Percentiles rank a stretch among this genome's conserved stretches.
Conservation (phyloP, 164 flowering plant species). For the Cinnamomum chago region DNA sequence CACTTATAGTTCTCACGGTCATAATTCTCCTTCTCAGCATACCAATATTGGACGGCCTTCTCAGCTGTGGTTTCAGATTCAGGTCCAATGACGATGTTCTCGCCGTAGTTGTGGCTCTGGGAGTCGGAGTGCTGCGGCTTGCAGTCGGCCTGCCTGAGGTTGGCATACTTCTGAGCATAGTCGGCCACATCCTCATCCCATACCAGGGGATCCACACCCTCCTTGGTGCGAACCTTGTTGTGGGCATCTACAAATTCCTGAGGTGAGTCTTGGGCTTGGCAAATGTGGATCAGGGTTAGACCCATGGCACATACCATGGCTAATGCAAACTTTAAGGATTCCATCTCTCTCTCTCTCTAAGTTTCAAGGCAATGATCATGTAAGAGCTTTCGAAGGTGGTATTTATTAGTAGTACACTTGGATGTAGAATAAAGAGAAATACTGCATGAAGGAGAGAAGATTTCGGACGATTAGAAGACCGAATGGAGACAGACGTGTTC, state of each 20-base stretch:
- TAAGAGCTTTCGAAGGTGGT: too few species aligned
- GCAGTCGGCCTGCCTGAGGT: conserved; percentile 20
- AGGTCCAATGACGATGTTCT: conserved; percentile 14
- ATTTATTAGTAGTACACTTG: too few species aligned
- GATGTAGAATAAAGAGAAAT: too few species aligned
- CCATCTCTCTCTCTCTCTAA: too few species aligned
- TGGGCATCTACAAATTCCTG: conserved; percentile 35
- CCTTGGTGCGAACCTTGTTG: conserved; percentile 30
- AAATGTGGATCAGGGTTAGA: not conserved
- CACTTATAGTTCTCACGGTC: conserved; percentile 25
- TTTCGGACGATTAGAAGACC: too few species aligned
- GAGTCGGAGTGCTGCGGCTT: conserved; percentile 29
- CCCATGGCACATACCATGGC: conserved; percentile 4
- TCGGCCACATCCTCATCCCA: conserved; percentile 34
- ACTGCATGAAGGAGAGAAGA: too few species aligned
- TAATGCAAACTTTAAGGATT: not conserved
- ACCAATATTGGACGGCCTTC: conserved; percentile 6
- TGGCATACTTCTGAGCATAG: conserved; percentile 34
- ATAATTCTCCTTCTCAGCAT: not conserved
- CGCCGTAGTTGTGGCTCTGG: conserved; percentile 20
- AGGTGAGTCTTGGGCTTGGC: conserved; percentile 30
- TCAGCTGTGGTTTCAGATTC: conserved; percentile 6
- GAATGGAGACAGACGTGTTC: too few species aligned
- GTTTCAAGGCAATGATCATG: too few species aligned
- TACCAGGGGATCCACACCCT: conserved; percentile 25